These are phyloP conservation scores for Thermothelomyces thermophilus DNA, from an alignment of 2,329 filamentous ascomycete genomes.

Conservation along the genomic window DNA sequence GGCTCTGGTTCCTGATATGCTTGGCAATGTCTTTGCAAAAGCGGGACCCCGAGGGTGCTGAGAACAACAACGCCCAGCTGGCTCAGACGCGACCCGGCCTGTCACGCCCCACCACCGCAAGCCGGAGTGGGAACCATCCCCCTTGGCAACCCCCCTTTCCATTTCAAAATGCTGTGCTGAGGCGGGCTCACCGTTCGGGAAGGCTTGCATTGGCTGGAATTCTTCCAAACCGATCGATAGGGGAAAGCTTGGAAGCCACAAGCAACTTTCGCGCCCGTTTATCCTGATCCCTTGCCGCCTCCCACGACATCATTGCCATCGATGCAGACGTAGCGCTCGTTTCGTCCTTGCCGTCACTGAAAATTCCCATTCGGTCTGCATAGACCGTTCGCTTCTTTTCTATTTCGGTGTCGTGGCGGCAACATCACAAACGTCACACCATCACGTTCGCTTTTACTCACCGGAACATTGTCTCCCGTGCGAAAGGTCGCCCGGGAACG, in stretches of 20 bases:
- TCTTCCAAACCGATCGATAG: background rate
- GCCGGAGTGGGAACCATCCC: constrained; percentile 11
- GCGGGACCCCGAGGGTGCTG: constrained; percentile 15
- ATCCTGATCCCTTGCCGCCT: constrained; percentile 9
- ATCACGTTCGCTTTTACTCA: background rate
- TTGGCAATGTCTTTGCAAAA: background rate
- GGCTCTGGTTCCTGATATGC: background rate
- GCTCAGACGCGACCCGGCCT: background rate
- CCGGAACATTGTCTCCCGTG: background rate
- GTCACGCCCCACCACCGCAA: constrained; percentile 8
- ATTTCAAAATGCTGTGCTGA: constrained; percentile 18
- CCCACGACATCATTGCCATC: constrained; percentile 21
- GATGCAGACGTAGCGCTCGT: constrained; percentile 24
- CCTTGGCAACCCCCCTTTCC: constrained; percentile 15
- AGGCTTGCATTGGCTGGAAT: constrained; percentile 17
- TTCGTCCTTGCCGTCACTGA: constrained; percentile 15
- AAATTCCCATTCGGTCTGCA: background rate
- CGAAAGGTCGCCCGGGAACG: background rate
- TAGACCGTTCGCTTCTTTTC: background rate
- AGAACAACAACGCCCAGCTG: constrained; percentile 6
- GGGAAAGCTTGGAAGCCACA: constrained; percentile 15
- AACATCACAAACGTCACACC: too few species aligned
- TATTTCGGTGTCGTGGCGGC: background rate
- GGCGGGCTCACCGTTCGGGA: constrained; percentile 17
- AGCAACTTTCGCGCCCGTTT: constrained; percentile 6